These are phyloP conservation scores for Mycothermus thermophilus DNA, from an alignment of 495 filamentous ascomycete species.

Conservation along the genomic window DNA sequence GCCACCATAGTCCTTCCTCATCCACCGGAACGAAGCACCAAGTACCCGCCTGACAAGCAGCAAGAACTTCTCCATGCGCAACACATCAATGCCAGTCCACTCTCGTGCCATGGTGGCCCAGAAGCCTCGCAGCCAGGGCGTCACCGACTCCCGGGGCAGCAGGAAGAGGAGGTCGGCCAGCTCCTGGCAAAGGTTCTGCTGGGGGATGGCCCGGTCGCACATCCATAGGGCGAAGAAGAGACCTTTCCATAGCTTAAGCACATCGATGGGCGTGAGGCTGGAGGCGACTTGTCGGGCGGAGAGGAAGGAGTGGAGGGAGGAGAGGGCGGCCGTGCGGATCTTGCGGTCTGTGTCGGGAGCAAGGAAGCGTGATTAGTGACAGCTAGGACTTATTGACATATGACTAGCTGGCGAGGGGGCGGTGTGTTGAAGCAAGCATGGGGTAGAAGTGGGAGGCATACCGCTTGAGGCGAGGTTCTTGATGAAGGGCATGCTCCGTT, in stretches of 20 bases:
- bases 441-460: constrained; percentile 13
- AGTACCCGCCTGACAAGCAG: constrained; percentile 68
- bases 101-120: constrained; percentile 80
- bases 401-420: too few species aligned
- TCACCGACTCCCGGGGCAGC: constrained; percentile 48
- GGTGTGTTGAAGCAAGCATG: neutral
- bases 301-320: constrained; percentile 68
- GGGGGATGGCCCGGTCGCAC: constrained; percentile 73
- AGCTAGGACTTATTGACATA: too few species aligned
- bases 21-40: constrained; percentile 47
- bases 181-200: constrained; percentile 68
- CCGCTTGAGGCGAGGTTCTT: constrained; percentile 39
- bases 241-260: constrained; percentile 91
- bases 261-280: constrained; percentile 54
- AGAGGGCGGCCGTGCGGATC: constrained; percentile 66
- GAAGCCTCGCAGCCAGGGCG: constrained; percentile 58
- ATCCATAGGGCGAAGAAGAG: constrained; percentile 96
- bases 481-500: constrained; percentile 37
- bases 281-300: constrained; percentile 39
- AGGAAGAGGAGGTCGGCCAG: constrained; percentile 59
- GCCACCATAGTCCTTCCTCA: constrained; percentile 20
- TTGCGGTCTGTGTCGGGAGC: constrained; percentile 50
- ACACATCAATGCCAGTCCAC: constrained; percentile 67
- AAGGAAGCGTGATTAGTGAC: neutral
- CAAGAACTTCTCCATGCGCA: constrained; percentile 89